Conservation (phyloP, 495 filamentous ascomycete genomes). For the Penicillium goetzii region DNA sequence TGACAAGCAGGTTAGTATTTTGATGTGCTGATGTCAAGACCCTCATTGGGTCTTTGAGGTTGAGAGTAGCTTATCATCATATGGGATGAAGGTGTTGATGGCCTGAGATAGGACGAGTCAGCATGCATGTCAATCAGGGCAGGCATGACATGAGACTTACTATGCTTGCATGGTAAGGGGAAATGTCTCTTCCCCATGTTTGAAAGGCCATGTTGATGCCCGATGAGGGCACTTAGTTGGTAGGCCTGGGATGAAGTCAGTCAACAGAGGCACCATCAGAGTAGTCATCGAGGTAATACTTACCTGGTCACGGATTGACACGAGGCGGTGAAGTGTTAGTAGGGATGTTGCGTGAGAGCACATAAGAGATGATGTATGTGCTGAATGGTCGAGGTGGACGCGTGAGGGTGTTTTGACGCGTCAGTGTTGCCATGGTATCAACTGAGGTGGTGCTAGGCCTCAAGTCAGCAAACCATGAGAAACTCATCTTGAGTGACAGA, state of each 20-base stretch:
- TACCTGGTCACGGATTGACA: not conserved
- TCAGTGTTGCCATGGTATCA: not conserved
- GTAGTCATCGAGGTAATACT: not conserved
- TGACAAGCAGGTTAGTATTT: too few species aligned
- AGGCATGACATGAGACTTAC: not conserved
- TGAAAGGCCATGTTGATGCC: not conserved
- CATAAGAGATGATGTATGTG: not conserved
- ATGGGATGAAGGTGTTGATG: not conserved
- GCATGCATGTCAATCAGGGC: not conserved
- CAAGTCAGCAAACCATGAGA: not conserved
- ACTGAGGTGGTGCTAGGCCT: not conserved
- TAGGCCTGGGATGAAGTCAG: not conserved
- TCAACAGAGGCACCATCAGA: not conserved
- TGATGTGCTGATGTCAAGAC: too few species aligned
- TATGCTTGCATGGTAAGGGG: not conserved
- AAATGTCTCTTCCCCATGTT: not conserved
- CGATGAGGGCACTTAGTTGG: not conserved
- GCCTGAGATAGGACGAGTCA: not conserved
- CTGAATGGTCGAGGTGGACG: not conserved
- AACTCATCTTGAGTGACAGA: not conserved
- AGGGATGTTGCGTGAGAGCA: not conserved
- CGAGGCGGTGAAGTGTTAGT: not conserved
- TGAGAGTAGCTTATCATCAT: not conserved
- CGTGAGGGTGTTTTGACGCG: not conserved
- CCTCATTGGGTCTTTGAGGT: too few species aligned